These are phyloP conservation scores for Glycine soja DNA, from an alignment of 306 rosid genomes.

Conservation along the genomic window DNA sequence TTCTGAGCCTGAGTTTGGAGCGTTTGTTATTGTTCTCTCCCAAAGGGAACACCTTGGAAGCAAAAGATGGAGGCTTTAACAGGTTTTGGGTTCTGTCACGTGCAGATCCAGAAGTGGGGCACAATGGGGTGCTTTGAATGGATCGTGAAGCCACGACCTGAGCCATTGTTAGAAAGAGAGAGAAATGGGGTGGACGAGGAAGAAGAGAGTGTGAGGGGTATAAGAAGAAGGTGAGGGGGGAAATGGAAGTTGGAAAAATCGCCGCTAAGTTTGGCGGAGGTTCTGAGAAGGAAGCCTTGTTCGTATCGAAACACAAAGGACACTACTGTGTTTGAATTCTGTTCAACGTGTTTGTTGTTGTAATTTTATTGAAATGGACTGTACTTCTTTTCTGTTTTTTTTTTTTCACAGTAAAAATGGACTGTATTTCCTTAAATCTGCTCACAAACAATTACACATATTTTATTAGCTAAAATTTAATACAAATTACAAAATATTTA, in stretches of 20 bases:
- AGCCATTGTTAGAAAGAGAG: slow-evolving; percentile 60
- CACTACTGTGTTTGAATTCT: background rate
- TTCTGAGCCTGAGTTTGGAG: slow-evolving; percentile 41
- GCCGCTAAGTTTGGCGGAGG: slow-evolving; percentile 65
- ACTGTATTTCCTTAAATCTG: too few relatives aligned
- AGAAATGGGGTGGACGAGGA: background rate
- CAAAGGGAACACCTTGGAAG: slow-evolving; percentile 50
- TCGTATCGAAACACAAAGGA: slow-evolving; percentile 59
- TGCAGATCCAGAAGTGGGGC: slow-evolving; percentile 66
- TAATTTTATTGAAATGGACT: too few relatives aligned
- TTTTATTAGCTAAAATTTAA: too few relatives aligned
- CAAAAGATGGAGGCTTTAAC: slow-evolving; percentile 59
- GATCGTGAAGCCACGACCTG: slow-evolving; percentile 83
- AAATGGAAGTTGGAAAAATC: slow-evolving; percentile 55
- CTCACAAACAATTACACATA: too few relatives aligned
- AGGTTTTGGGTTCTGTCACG: slow-evolving; percentile 54
- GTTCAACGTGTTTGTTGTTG: background rate
- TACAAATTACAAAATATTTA: too few relatives aligned
- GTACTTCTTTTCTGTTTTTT: too few relatives aligned
- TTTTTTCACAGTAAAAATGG: too few relatives aligned
- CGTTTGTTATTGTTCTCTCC: slow-evolving; percentile 43
- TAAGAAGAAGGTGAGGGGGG: background rate
- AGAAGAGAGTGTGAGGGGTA: too few relatives aligned
- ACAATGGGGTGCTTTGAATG: slow-evolving; percentile 63
- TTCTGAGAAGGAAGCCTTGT: slow-evolving; percentile 64